phyloP scores from a whole-genome alignment of 1,284 basidiomycete genomes.

The Boletus smithii region DNA sequence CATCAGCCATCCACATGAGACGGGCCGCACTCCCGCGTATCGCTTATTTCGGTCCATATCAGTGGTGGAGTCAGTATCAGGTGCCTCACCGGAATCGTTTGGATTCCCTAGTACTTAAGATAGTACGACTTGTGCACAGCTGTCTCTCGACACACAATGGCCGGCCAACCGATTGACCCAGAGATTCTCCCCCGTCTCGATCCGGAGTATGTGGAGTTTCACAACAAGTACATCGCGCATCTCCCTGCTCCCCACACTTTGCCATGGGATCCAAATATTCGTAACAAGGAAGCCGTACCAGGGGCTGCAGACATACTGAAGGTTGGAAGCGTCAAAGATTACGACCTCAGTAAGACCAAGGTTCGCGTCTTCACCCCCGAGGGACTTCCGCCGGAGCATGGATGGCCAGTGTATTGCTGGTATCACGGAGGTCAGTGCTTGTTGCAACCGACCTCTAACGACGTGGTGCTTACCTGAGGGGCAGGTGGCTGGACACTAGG shows the following conservation, averaged over 20 bases:
- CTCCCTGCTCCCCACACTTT: constrained; percentile 38
- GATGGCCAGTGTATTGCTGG: constrained; percentile 50
- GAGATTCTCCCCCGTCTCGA: constrained; percentile 45
- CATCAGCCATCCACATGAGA: not conserved
- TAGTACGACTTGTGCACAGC: not conserved
- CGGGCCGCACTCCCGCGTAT: constrained; percentile 9
- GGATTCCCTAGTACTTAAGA: constrained; percentile 18
- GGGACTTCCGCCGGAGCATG: constrained; percentile 31
- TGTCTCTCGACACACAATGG: constrained; percentile 14
- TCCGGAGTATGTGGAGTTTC: constrained; percentile 47
- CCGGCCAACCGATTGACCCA: constrained; percentile 38
- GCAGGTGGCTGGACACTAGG: constrained; percentile 53
- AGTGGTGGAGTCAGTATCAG: not conserved
- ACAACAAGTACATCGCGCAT: constrained; percentile 40
- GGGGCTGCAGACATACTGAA: constrained; percentile 42
- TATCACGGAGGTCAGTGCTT: constrained; percentile 43
- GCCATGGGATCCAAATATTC: constrained; percentile 45
- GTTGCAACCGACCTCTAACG: not conserved
- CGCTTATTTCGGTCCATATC: constrained; percentile 8
- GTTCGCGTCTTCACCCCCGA: constrained; percentile 48
- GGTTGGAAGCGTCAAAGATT: constrained; percentile 43
- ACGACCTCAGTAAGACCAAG: constrained; percentile 36
- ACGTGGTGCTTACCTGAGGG: constrained; percentile 1
- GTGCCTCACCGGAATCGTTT: not conserved
- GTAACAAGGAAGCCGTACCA: constrained; percentile 39